phyloP scores from a whole-genome alignment of 805 yeast species.

The Myxozyma neotropica region DNA sequence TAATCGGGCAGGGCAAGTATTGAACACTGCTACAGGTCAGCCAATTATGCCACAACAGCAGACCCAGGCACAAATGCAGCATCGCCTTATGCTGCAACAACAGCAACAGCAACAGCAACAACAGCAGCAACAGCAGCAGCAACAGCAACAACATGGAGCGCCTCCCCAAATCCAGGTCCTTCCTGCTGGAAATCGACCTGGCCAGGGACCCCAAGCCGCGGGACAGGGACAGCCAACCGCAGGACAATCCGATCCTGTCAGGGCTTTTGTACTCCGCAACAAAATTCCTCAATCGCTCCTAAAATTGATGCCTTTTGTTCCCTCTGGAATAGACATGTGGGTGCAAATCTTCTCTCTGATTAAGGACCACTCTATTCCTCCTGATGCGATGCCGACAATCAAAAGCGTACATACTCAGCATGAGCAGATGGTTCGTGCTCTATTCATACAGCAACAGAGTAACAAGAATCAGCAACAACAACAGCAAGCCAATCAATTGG shows the following conservation, averaged over 20 bases:
- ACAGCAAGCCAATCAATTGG: neutral
- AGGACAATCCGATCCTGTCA: slow-evolving; percentile 16
- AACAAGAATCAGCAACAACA: slow-evolving; percentile 19
- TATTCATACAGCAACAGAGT: slow-evolving; percentile 12
- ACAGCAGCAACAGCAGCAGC: slow-evolving; percentile 6
- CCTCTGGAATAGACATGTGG: slow-evolving; percentile 82
- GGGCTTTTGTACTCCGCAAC: slow-evolving; percentile 52
- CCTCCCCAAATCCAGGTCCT: slow-evolving; percentile 19
- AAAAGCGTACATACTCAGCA: slow-evolving; percentile 61
- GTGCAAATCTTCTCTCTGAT: slow-evolving; percentile 67
- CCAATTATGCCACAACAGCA: slow-evolving; percentile 9
- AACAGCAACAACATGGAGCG: slow-evolving; percentile 18
- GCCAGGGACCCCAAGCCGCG: slow-evolving; percentile 11
- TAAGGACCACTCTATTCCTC: slow-evolving; percentile 60
- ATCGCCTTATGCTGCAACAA: slow-evolving; percentile 9
- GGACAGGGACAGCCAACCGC: slow-evolving; percentile 5
- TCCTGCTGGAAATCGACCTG: slow-evolving; percentile 36
- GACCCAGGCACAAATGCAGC: slow-evolving; percentile 11
- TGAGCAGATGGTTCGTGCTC: slow-evolving; percentile 35
- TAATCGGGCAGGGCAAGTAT: slow-evolving; percentile 27
- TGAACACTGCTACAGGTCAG: slow-evolving; percentile 27
- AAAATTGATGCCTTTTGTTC: slow-evolving; percentile 70
- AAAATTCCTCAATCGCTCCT: slow-evolving; percentile 74
- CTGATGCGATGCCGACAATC: slow-evolving; percentile 59
- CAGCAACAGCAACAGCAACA: slow-evolving; percentile 28